A percentile compares a stretch with the other conserved stretches of the same genome.
phyloP scores from a whole-genome alignment of 345 rosid species.

The Salix suchowensis region DNA sequence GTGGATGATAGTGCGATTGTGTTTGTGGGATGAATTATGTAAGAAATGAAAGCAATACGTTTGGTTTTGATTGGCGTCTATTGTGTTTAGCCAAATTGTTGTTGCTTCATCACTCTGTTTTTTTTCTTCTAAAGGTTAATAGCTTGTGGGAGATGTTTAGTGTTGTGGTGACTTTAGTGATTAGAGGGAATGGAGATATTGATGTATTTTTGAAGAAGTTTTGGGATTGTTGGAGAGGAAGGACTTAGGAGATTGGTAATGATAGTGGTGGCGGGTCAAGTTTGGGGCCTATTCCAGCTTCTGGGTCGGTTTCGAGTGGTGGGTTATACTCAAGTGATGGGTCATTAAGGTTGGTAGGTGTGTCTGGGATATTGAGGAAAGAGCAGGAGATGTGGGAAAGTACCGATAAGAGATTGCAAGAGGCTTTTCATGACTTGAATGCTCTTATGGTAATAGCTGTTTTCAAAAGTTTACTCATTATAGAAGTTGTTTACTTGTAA shows the following conservation, averaged over 20 bases:
- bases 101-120: too few species aligned
- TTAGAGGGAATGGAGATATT: conserved; percentile 78
- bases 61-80: too few species aligned
- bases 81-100: too few species aligned
- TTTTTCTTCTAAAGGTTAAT: too few species aligned
- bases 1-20: too few species aligned
- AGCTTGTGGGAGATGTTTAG: conserved; percentile 1
- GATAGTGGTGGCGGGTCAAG: conserved; percentile 1
- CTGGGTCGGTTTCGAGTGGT: conserved; percentile 27
- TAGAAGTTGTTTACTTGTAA: not conserved
- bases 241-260: conserved; percentile 61
- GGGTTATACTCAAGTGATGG: conserved; percentile 74
- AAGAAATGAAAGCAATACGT: too few species aligned
- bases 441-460: conserved; percentile 70
- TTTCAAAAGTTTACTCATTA: too few species aligned
- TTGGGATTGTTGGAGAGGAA: conserved; percentile 77
- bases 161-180: conserved; percentile 54
- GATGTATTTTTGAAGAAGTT: conserved; percentile 70
- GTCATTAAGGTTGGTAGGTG: conserved; percentile 84
- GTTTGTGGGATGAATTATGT: too few species aligned
- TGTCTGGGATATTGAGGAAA: conserved; percentile 84
- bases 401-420: conserved; percentile 90
- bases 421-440: conserved; percentile 90
- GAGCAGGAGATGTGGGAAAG: conserved; percentile 93
- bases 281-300: conserved; percentile 18